Base-by-base conservation (phyloP, 1,139 yeast genomes). In the Magnusiomyces magnusii region DNA sequence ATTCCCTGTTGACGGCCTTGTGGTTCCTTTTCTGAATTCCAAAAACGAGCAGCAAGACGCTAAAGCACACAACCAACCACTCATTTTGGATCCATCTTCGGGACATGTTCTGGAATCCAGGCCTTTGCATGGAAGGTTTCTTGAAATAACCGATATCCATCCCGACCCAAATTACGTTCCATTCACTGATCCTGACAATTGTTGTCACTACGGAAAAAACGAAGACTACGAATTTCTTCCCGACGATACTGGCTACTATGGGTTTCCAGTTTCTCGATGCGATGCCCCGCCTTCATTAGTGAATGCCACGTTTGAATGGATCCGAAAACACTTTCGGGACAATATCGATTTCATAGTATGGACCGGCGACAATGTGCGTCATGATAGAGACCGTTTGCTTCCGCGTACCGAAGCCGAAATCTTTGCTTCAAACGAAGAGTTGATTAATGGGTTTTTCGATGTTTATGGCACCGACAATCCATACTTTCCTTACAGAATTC, bases 281-380 rank as follows among this genome's bases (percentile, higher is more conserved):
- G 96, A 95, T 1, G 87, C 90, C 1, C 91, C 96, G 1, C 71
- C 82, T 68, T 71, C 73, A 0, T 73, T 89, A 55, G 82, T 86
- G 73, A 75, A 83, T 25, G 79, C 78, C 17, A 88, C 96, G 0
- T 74, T 89, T 58, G 70, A 77, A 51, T 89, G 95, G 95, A 75
- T 88, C 1, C 72, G 76, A 34, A 75, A 77, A 9, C 83, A 87
- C 64, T 70, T 87, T 59, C 80, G 78, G 62, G 95, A 87, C 68
- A 84, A 87, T 64, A 84, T 89, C 55, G 96, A 89, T 71, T 89
- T 89, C 69, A 85, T 89, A 36, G 80, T 89, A 21, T 89, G 96
- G 96, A 88, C 96, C 0, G 96, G 96, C 41, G 96, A 89, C 72
- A 89, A 88, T 66, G 83, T 87, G 52, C 78, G 96, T 59, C 96